Conservation (phyloP, 768 basidiomycete species). For the Infundibulicybe gibba region DNA sequence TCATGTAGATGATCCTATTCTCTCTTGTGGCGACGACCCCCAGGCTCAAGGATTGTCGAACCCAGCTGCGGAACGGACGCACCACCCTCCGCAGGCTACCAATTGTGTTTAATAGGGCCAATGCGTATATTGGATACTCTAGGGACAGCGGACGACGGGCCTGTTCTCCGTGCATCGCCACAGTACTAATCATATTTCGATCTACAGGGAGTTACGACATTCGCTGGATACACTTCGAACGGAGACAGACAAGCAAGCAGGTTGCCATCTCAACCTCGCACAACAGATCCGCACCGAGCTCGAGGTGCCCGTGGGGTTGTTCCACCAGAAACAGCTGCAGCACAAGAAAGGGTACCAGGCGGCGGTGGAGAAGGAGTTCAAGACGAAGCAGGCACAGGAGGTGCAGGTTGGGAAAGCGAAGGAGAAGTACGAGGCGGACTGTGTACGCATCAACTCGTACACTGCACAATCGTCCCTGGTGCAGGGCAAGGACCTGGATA, state of each 20-base stretch:
- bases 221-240: constrained; percentile 74
- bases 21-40: too few relatives aligned
- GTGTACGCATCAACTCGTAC: constrained; percentile 89
- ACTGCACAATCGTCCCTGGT: constrained; percentile 88
- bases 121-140: too few relatives aligned
- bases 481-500: constrained; percentile 93
- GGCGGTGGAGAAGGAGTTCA: constrained; percentile 86
- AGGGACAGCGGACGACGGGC: too few relatives aligned
- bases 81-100: too few relatives aligned
- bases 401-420: constrained; percentile 83
- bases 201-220: constrained; percentile 70
- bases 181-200: constrained; percentile 15
- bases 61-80: too few relatives aligned
- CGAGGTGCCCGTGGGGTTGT: constrained; percentile 59
- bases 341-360: constrained; percentile 73
- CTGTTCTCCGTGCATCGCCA: neutral
- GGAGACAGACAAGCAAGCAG: constrained; percentile 84
- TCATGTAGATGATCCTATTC: too few relatives aligned
- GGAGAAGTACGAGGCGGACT: constrained; percentile 92
- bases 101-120: too few relatives aligned
- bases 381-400: constrained; percentile 85
- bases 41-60: too few relatives aligned
- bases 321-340: constrained; percentile 61
- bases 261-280: constrained; percentile 69
- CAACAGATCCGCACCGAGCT: constrained; percentile 73